Base-by-base conservation (phyloP, 2,329 filamentous ascomycete species). In the Atkinsonella texensis region DNA sequence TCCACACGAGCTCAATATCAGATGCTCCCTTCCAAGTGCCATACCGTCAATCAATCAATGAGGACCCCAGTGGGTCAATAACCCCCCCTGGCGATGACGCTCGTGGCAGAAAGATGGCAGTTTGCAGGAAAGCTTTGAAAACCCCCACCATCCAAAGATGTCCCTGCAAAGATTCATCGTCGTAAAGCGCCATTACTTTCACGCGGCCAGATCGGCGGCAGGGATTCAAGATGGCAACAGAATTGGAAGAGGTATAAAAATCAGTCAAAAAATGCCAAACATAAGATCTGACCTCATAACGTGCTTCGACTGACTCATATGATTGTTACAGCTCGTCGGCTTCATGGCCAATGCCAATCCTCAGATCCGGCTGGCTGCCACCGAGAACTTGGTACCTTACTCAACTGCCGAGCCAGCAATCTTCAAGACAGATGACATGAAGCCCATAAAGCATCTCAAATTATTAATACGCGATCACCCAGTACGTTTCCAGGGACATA, bases 271-370 rank as follows among this genome's bases (percentile, higher is more conserved):
- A 28, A 28, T 28, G 7, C 28, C 28, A 28, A 8, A 28, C 4
- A 28, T 28, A 28, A 28, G 4, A 28, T 28, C 28, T 28, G 28
- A 28, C 28, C 28, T 28, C 28, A 7, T 6, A 28, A 28, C 5
- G 28, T 28, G 28, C 28, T 28, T 3, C 28, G 28, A 18, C 33
- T 35, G 38, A 28, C 15, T 46, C 20, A 41, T 32, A 17, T 42
- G 32, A 40, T 15, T 42, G 32, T 32, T 15, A 13, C 59, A 95
- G 88, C 81, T 95, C 50, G 89, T 96, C 55, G 89, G 89, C 66
- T 96, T 97, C 70, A 86, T 97, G 54, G 85, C 87, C 68, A 85
- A 95, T 70, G 87, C 87, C 54, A 95, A 94, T 65, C 88, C 89
- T 42, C 87, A 95, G 65, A 89, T 97, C 57, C 83, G 93, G 60